Evolutionary conservation across 1,284 basidiomycete genomes (phyloP), one percentile per base, ranked within the genome.

Genomic region (Marasmius tenuissimus): DNA sequence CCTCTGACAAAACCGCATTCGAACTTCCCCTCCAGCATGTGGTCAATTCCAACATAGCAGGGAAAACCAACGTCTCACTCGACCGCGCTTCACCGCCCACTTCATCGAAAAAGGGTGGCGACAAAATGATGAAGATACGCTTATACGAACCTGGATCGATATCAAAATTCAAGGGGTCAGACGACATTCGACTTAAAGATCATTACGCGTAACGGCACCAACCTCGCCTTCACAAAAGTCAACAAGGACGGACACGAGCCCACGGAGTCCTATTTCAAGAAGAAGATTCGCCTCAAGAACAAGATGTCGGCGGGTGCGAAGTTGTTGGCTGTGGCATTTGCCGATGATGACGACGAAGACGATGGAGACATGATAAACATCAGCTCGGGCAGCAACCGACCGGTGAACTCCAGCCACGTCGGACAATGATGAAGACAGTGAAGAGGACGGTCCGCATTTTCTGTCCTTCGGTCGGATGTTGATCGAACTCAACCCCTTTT

Each of bases 11-110:
- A 76, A 91, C 91, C 0, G 85, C 94, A 0, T 99, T 99, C 71
- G 95, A 98, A 70, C 81, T 99, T 9, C 96, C 97, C 1, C 82
- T 99, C 27, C 79, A 84, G 39, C 81, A 91, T 66, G 94, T 99
- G 55, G 92, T 93, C 69, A 99, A 99, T 78, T 97, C 96, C 51
- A 98, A 98, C 78, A 98, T 99, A 71, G 95, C 96, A 12, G 94
- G 94, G 42, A 93, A 94, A 67, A 97, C 96, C 16, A 97, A 99
- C 75, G 97, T 99, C 18, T 96, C 97, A 0, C 87, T 99, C 45
- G 97, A 99, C 73, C 98, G 99, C 72, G 81, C 87, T 60, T 84
- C 83, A 38, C 77, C 85, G 16, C 75, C 84, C 10, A 73, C 77
- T 1, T 72, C 82, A 1, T 74, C 77, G 8, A 77, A 74, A 65